Evolutionary conservation across 768 basidiomycete genomes (phyloP).

Genomic region (Suillus decipiens): DNA sequence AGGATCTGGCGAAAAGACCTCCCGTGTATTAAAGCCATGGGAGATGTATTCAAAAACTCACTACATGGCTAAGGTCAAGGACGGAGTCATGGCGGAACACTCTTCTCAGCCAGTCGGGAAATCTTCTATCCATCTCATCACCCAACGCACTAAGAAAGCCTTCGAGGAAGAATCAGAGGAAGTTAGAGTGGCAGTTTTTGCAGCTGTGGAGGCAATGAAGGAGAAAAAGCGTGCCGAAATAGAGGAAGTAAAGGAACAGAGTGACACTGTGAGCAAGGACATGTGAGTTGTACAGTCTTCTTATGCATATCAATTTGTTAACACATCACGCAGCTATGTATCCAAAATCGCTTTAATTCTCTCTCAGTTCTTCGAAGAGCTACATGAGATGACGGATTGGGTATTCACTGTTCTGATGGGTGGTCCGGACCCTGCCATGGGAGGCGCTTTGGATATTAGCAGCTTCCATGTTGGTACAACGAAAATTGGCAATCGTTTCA

Average conservation of each 20-base stretch:
- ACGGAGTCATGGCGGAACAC: neutral
- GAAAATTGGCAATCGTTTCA: neutral
- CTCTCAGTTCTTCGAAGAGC: neutral
- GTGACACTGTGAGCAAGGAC: neutral
- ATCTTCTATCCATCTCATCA: neutral
- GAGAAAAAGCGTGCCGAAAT: neutral
- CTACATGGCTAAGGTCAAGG: neutral
- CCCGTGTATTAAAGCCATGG: neutral
- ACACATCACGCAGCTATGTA: neutral
- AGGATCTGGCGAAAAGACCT: neutral
- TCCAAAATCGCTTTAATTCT: neutral
- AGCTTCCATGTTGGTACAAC: neutral
- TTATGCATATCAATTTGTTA: neutral
- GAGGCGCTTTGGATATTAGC: neutral
- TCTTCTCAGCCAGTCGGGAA: neutral
- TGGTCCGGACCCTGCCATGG: neutral
- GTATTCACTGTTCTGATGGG: neutral
- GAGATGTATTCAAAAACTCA: neutral
- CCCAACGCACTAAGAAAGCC: neutral
- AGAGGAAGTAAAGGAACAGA: neutral
- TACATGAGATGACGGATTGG: neutral
- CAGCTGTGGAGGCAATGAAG: neutral
- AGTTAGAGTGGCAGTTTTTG: neutral
- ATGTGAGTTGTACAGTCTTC: slow-evolving; percentile 1
- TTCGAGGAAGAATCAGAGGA: neutral